These are phyloP conservation scores for Physaria fendleri DNA, from an alignment of 345 rosid genomes.

Conservation along the genomic window DNA sequence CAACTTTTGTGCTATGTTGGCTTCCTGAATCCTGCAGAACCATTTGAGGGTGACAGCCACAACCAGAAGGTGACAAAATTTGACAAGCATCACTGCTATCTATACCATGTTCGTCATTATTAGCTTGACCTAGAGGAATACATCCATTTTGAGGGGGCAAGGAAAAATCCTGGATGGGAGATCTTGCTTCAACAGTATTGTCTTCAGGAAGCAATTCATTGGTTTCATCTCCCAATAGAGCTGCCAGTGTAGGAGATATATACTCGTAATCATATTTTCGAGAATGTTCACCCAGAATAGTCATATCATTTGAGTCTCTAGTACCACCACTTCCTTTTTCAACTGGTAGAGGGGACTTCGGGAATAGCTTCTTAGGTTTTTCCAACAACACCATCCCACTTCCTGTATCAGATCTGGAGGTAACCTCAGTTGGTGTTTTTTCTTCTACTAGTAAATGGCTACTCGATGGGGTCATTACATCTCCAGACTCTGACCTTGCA, in stretches of 20 bases:
- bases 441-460: slow-evolving; percentile 37
- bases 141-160: too few species aligned
- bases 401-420: slow-evolving; percentile 39
- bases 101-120: slow-evolving; percentile 12
- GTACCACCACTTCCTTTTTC: slow-evolving; percentile 51
- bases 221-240: slow-evolving; percentile 53
- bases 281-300: slow-evolving; percentile 62
- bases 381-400: slow-evolving; percentile 62
- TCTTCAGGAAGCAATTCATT: slow-evolving; percentile 30
- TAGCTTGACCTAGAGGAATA: slow-evolving; percentile 12
- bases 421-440: slow-evolving; percentile 42
- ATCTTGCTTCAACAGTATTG: slow-evolving; percentile 20
- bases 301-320: slow-evolving; percentile 82
- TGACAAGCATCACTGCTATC: slow-evolving; percentile 20
- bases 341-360: slow-evolving; percentile 25
- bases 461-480: slow-evolving; percentile 40
- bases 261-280: slow-evolving; percentile 56
- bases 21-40: slow-evolving; percentile 32
- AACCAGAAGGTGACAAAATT: slow-evolving; percentile 29
- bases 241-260: slow-evolving; percentile 69
- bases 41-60: slow-evolving; percentile 22
- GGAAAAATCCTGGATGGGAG: slow-evolving; percentile 27
- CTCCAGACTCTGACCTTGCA: slow-evolving; percentile 58
- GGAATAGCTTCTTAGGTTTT: slow-evolving; percentile 39
- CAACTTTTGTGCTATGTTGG: slow-evolving; percentile 26